Conservation (phyloP, 2,329 filamentous ascomycete species). For the Aspergillus aculeatinus region DNA sequence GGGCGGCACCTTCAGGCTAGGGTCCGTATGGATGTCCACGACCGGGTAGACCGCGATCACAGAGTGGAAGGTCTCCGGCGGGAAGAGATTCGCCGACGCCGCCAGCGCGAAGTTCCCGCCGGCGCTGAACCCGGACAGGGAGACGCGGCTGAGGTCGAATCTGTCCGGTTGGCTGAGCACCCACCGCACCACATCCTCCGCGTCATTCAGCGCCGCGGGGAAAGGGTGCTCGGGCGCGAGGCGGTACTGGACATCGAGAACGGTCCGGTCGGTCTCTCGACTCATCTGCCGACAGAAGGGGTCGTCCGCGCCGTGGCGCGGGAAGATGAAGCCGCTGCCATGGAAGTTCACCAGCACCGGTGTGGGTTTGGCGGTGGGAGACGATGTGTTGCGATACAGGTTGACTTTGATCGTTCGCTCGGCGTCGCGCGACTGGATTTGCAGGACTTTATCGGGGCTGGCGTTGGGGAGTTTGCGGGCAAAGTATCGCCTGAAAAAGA, state of each 20-base stretch:
- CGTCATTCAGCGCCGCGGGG: slow-evolving; percentile 42
- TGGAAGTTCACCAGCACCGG: slow-evolving; percentile 38
- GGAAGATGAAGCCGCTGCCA: slow-evolving; percentile 36
- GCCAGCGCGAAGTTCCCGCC: slow-evolving; percentile 43
- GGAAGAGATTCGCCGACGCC: slow-evolving; percentile 30
- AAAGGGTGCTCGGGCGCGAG: slow-evolving; percentile 43
- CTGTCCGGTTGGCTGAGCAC: slow-evolving; percentile 33
- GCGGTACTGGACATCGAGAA: slow-evolving; percentile 42
- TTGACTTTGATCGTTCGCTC: slow-evolving; percentile 32
- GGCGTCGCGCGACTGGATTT: slow-evolving; percentile 32
- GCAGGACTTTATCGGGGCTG: slow-evolving; percentile 27
- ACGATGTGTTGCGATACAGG: slow-evolving; percentile 25
- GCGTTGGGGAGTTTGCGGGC: slow-evolving; percentile 1
- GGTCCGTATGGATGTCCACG: slow-evolving; percentile 24
- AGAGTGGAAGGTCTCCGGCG: slow-evolving; percentile 30
- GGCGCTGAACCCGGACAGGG: slow-evolving; percentile 46
- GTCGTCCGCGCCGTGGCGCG: slow-evolving; percentile 32
- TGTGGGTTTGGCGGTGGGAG: slow-evolving; percentile 17
- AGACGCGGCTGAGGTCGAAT: slow-evolving; percentile 36
- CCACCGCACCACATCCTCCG: slow-evolving; percentile 40
- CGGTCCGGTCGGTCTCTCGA: slow-evolving; percentile 28
- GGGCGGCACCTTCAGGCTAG: slow-evolving; percentile 24
- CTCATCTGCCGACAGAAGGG: slow-evolving; percentile 32
- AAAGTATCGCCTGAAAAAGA: slow-evolving; percentile 17
- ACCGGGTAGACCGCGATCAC: slow-evolving; percentile 37